These are phyloP conservation scores for Caryopteris hybrid DNA, from an alignment of 305 asterid genomes.

Conservation along the genomic window DNA sequence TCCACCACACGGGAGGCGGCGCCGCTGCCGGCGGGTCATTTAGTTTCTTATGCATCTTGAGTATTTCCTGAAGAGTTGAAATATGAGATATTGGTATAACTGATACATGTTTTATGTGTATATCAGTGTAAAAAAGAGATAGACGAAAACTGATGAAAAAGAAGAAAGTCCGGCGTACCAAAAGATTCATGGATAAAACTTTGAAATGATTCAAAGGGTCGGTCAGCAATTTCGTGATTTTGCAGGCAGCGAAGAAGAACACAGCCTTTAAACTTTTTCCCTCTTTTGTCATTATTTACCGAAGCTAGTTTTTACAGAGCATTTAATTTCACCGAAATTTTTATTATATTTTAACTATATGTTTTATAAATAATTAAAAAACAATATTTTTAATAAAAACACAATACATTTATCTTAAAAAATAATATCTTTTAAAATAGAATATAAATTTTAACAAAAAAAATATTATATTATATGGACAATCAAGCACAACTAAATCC, in stretches of 20 bases:
- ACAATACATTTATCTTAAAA: no score
- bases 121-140: background rate
- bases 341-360: no score
- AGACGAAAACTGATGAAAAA: background rate
- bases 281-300: no score
- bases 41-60: slow-evolving; percentile 44
- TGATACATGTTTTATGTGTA: background rate
- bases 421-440: no score
- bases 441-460: no score
- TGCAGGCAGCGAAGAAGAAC: background rate
- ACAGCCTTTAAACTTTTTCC: no score
- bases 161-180: slow-evolving; percentile 18
- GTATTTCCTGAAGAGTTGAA: slow-evolving; percentile 39
- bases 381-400: no score
- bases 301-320: no score
- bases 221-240: slow-evolving; percentile 35
- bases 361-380: no score
- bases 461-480: no score
- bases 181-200: slow-evolving; percentile 38
- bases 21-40: slow-evolving; percentile 31
- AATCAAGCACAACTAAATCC: no score
- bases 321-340: no score
- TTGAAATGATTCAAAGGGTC: background rate
- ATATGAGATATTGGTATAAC: background rate
- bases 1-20: slow-evolving; percentile 57